Evolutionary conservation across 2,329 filamentous ascomycete genomes (phyloP).

Genomic region (Lasiodiplodia gonubiensis): DNA sequence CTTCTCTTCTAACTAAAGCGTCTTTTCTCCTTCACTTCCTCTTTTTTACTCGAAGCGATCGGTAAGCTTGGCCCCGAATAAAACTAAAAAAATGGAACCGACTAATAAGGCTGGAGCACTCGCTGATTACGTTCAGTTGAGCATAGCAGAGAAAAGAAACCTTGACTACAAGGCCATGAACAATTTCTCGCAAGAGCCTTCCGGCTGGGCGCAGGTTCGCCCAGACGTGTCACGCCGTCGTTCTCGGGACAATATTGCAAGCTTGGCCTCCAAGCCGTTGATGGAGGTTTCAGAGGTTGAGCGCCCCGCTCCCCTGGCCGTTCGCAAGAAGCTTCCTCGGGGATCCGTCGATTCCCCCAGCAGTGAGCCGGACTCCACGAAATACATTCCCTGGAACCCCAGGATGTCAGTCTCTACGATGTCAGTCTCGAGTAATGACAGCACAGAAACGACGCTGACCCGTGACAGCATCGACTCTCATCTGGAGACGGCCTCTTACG

Average conservation of each 20-base stretch:
- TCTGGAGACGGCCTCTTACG: not conserved
- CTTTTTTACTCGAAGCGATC: not conserved
- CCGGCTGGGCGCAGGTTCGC: slow-evolving; percentile 1
- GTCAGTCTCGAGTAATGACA: not conserved
- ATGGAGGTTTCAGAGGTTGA: not conserved
- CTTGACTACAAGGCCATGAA: not conserved
- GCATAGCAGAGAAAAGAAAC: not conserved
- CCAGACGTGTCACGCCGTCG: too few species aligned
- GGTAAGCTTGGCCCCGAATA: not conserved
- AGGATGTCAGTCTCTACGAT: too few species aligned
- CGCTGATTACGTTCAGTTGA: not conserved
- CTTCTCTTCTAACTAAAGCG: too few species aligned
- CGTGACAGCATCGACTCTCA: not conserved
- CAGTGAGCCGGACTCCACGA: not conserved
- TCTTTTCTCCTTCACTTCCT: not conserved
- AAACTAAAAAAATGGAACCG: not conserved
- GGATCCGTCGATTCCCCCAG: not conserved
- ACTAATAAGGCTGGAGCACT: not conserved
- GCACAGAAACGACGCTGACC: not conserved
- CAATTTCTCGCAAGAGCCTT: not conserved
- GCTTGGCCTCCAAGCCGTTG: not conserved
- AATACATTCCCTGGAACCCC: not conserved
- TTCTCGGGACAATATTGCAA: not conserved
- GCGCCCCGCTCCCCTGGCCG: not conserved
- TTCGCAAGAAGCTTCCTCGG: not conserved